phyloP scores from a whole-genome alignment of 805 yeast species.

The Saturnispora ahearnii region DNA sequence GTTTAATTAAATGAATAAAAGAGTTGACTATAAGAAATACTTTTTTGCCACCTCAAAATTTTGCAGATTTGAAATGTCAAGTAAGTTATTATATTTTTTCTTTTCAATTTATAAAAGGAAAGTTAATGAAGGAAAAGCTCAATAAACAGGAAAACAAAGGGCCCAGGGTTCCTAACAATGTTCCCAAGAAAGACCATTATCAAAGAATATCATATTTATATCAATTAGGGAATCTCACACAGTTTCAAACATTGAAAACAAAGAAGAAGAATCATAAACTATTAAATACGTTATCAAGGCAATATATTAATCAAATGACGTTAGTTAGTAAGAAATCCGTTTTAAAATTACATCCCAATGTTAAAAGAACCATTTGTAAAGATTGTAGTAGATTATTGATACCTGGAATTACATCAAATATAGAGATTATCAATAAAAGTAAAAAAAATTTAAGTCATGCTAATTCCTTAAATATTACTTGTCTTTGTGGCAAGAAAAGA shows the following conservation, averaged over 20 bases:
- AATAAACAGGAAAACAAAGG: constrained; percentile 2
- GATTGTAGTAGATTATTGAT: constrained; percentile 45
- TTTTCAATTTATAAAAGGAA: background rate
- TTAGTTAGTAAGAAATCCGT: constrained; percentile 62
- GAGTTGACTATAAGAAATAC: too few species aligned
- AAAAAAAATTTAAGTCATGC: constrained; percentile 23
- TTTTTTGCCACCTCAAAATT: constrained; percentile 1
- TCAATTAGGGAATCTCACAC: constrained; percentile 40
- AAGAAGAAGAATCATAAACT: constrained; percentile 3
- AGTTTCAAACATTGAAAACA: constrained; percentile 15
- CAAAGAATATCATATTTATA: constrained; percentile 50
- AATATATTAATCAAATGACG: constrained; percentile 46
- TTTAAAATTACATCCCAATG: constrained; percentile 48
- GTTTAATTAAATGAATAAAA: background rate
- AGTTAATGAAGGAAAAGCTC: background rate
- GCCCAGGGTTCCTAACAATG: constrained; percentile 29
- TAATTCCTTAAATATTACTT: constrained; percentile 42
- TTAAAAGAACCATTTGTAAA: constrained; percentile 67
- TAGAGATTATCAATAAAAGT: constrained; percentile 36
- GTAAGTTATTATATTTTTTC: background rate
- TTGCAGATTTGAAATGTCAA: background rate
- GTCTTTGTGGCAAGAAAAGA: constrained; percentile 46
- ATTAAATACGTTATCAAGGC: constrained; percentile 34
- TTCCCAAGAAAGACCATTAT: constrained; percentile 50
- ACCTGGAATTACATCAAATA: constrained; percentile 37